Evolutionary conservation across 2,329 filamentous ascomycete genomes (phyloP), one percentile per base, ranked within the genome.

Genomic region (Tetracladium maxilliforme): DNA sequence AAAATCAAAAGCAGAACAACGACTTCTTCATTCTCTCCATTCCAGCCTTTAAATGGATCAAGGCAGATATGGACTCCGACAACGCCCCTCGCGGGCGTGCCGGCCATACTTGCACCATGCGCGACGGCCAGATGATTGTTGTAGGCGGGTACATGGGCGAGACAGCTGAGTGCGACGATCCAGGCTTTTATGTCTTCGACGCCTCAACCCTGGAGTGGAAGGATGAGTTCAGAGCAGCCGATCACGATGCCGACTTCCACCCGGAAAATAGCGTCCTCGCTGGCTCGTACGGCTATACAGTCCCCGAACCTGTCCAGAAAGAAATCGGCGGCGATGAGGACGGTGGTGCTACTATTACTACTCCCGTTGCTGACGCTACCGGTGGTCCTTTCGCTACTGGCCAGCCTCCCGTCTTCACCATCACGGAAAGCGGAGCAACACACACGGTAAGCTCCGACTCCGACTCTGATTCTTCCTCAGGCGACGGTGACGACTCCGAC

Each of bases 21-120:
- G 75, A 84, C 39, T 70, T 79, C 55, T 82, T 74, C 68, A 80
- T 82, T 32, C 53, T 83, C 15, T 75, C 73, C 4, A 59, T 83
- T 16, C 77, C 77, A 0, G 65, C 69, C 0, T 83, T 83, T 42
- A 76, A 70, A 6, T 82, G 76, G 77, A 70, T 82, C 30, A 46
- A 70, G 39, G 72, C 78, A 14, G 57, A 76, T 31, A 56, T 56
- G 24, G 43, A 48, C 5, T 48, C 50, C 2, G 63, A 70, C 36
- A 56, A 56, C 2, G 52, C 63, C 6, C 76, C 76, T 0, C 60
- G 63, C 6, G 65, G 64, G 5, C 58, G 77, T 25, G 70, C 72
- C 7, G 77, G 77, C 0, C 75, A 81, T 41, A 66, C 65, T 1
- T 82, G 76, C 45, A 65, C 72, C 30, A 58, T 78, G 14, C 74